Conservation (phyloP, 2,329 filamentous ascomycete genomes). For the Fusarium sambucinum region DNA sequence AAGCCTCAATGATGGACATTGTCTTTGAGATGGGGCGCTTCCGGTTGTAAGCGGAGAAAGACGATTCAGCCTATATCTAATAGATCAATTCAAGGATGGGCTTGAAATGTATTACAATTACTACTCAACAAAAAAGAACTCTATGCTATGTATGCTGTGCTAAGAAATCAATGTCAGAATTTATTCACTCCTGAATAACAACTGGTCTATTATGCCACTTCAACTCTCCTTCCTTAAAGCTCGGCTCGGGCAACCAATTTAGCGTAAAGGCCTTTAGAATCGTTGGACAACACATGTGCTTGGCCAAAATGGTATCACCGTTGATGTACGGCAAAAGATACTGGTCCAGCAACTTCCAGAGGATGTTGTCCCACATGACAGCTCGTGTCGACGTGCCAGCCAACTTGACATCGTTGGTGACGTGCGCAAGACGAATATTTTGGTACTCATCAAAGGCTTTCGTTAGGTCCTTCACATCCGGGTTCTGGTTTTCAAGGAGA, state of each 20-base stretch:
- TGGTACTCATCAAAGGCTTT: constrained; percentile 25
- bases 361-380: constrained; percentile 28
- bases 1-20: background rate
- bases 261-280: constrained; percentile 29
- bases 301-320: constrained; percentile 30
- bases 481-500: background rate
- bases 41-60: background rate
- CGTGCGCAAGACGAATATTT: background rate
- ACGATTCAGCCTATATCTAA: background rate
- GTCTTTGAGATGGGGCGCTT: too few species aligned
- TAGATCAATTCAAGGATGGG: background rate
- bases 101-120: background rate
- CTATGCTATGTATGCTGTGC: background rate
- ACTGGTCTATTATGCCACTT: constrained; percentile 29
- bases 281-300: constrained; percentile 29
- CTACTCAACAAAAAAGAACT: constrained; percentile 1
- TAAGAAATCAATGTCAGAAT: rapidly evolving
- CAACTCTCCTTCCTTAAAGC: constrained; percentile 20
- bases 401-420: constrained; percentile 20
- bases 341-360: constrained; percentile 30
- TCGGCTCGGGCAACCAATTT: constrained; percentile 30
- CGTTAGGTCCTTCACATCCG: background rate
- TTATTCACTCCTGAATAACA: background rate
- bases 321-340: constrained; percentile 32
- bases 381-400: constrained; percentile 24